phyloP scores from a whole-genome alignment of 108 stramenopile species.

The Pseudonitzschia pungens region DNA sequence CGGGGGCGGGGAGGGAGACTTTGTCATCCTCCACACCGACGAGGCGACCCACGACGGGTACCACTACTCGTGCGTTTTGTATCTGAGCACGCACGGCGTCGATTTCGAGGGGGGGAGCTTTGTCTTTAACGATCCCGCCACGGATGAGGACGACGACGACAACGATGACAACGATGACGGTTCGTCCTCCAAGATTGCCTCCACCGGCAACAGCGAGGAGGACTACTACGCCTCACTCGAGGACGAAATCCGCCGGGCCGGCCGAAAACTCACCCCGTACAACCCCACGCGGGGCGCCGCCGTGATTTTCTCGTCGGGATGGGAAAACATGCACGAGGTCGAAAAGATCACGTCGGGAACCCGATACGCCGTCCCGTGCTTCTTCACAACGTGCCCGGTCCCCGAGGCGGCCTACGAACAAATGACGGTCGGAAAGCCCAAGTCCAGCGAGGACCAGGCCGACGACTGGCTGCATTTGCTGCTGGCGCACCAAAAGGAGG shows the following conservation, averaged over 20 bases:
- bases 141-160: not conserved
- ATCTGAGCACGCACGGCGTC: slow-evolving; percentile 39
- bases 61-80: slow-evolving; percentile 46
- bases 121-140: slow-evolving; percentile 43
- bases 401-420: slow-evolving; percentile 37
- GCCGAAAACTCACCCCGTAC: slow-evolving; percentile 40
- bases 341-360: slow-evolving; percentile 19
- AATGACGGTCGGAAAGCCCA: slow-evolving; percentile 39
- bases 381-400: slow-evolving; percentile 47
- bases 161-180: not conserved
- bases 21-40: slow-evolving; percentile 44
- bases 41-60: slow-evolving; percentile 44
- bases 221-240: not conserved
- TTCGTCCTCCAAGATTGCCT: slow-evolving; percentile 3
- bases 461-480: slow-evolving; percentile 45
- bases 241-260: slow-evolving; percentile 31
- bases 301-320: slow-evolving; percentile 45
- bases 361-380: slow-evolving; percentile 37
- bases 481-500: slow-evolving; percentile 37
- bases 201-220: not conserved
- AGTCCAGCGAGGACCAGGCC: slow-evolving; percentile 40
- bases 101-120: slow-evolving; percentile 47
- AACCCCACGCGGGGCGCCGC: slow-evolving; percentile 35
- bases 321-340: slow-evolving; percentile 49
- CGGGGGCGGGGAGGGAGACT: slow-evolving; percentile 42